A percentile compares a stretch with the other conserved stretches of the same genome.
Conservation (phyloP, 1,284 basidiomycete species). For the Fistulina hepatica region DNA sequence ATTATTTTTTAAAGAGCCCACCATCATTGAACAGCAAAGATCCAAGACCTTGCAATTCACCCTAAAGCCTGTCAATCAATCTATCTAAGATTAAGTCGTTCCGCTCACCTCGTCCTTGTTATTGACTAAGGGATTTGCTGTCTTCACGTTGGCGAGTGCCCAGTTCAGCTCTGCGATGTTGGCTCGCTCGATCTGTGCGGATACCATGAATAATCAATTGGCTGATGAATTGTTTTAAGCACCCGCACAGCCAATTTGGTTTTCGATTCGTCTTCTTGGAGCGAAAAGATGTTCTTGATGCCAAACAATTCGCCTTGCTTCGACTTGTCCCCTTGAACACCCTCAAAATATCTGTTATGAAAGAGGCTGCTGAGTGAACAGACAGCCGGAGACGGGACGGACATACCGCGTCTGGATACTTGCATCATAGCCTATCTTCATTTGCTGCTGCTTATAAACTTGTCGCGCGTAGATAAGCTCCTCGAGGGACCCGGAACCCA, state of each 20-base stretch:
- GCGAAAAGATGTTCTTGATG: slow-evolving; percentile 68
- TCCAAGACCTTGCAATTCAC: slow-evolving; percentile 49
- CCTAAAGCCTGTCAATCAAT: slow-evolving; percentile 24
- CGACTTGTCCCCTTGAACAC: slow-evolving; percentile 63
- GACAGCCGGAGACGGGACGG: slow-evolving; percentile 71
- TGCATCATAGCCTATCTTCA: slow-evolving; percentile 77
- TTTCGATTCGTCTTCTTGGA: slow-evolving; percentile 62
- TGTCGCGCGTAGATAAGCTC: slow-evolving; percentile 79
- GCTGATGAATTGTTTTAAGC: background rate
- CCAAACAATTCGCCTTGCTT: slow-evolving; percentile 78
- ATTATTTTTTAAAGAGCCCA: slow-evolving; percentile 18
- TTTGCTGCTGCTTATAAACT: slow-evolving; percentile 84
- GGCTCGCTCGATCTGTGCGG: slow-evolving; percentile 59
- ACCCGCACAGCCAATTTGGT: slow-evolving; percentile 59
- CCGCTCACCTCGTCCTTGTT: slow-evolving; percentile 43
- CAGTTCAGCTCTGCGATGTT: slow-evolving; percentile 63
- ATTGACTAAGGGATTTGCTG: slow-evolving; percentile 27
- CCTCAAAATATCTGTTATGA: slow-evolving; percentile 58
- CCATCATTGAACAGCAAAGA: slow-evolving; percentile 62
- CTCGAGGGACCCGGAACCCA: slow-evolving; percentile 81
- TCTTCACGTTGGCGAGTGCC: slow-evolving; percentile 59
- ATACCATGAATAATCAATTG: background rate
- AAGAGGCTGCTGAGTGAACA: background rate
- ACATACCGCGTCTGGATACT: slow-evolving; percentile 64
- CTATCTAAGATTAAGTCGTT: slow-evolving; percentile 7